A percentile compares a stretch with the other conserved stretches of the same genome.
Conservation (phyloP, 2,329 filamentous ascomycete genomes). For the Trichoderma oligosporum region DNA sequence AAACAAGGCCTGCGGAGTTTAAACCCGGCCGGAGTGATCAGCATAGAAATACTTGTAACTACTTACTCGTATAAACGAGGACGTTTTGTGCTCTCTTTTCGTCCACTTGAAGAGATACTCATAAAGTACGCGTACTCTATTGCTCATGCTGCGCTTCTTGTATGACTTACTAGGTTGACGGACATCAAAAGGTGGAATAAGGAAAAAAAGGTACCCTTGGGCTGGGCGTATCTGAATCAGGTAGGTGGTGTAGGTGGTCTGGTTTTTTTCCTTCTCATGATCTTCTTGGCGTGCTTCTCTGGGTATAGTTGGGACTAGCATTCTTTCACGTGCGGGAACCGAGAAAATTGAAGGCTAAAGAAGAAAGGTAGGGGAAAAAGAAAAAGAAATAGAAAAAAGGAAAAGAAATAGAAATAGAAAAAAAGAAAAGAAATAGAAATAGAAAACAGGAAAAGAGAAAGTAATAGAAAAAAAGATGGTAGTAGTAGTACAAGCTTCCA, state of each 20-base stretch:
- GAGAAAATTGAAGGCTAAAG: background rate
- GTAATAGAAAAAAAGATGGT: too few species aligned
- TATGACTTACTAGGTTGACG: too few species aligned
- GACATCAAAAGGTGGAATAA: too few species aligned
- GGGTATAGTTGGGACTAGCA: background rate
- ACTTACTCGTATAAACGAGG: too few species aligned
- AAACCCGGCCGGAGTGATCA: too few species aligned
- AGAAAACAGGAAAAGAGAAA: background rate
- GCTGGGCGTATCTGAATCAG: slow-evolving; percentile 1
- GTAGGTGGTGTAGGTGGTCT: too few species aligned
- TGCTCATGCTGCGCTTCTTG: too few species aligned
- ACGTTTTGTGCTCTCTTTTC: too few species aligned
- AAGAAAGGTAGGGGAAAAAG: background rate
- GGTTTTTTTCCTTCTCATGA: background rate
- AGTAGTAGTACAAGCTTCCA: background rate
- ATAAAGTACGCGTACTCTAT: too few species aligned
- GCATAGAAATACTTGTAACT: too few species aligned
- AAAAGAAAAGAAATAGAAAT: background rate
- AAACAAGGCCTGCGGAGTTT: background rate
- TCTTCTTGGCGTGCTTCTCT: background rate
- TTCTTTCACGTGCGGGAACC: background rate
- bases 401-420: background rate
- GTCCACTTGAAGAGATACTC: too few species aligned
- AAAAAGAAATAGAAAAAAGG: background rate
- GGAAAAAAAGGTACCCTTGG: too few species aligned